Conservation (phyloP, 1,284 basidiomycete genomes). For the Neotropicomus parvogracilis region DNA sequence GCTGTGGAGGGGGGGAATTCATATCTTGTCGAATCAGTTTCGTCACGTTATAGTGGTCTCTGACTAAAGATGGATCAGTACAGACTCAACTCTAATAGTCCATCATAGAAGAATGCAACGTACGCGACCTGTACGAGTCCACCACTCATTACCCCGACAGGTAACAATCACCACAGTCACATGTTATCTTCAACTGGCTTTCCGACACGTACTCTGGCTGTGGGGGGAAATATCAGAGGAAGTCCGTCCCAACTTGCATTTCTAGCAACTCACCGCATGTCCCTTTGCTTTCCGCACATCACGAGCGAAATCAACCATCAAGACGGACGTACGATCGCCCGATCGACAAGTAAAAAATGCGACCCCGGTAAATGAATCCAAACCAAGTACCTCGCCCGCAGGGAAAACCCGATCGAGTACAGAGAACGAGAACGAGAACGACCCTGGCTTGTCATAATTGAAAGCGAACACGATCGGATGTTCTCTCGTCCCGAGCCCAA, state of each 20-base stretch:
- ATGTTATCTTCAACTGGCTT: not conserved
- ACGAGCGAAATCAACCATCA: constrained; percentile 3
- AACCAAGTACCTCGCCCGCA: not conserved
- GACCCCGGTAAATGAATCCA: not conserved
- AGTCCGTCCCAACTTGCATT: too few relatives aligned
- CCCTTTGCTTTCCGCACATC: not conserved
- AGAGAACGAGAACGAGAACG: constrained; percentile 1
- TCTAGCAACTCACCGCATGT: not conserved
- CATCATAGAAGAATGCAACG: too few relatives aligned
- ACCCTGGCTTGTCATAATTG: not conserved
- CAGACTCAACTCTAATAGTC: too few relatives aligned
- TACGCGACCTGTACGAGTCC: too few relatives aligned
- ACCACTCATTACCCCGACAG: not conserved
- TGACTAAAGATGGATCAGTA: too few relatives aligned
- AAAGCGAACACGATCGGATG: not conserved
- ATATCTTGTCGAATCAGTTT: too few relatives aligned
- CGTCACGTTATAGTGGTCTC: too few relatives aligned
- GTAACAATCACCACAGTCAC: constrained; percentile 1
- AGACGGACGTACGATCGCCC: not conserved
- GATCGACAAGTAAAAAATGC: constrained; percentile 5
- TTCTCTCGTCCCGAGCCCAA: not conserved
- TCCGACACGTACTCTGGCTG: not conserved
- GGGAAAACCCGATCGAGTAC: not conserved
- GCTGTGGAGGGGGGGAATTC: too few relatives aligned
- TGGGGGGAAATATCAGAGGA: not conserved